phyloP scores from a whole-genome alignment of 148 eudicot species.

The Vaccinium vitisidaea region DNA sequence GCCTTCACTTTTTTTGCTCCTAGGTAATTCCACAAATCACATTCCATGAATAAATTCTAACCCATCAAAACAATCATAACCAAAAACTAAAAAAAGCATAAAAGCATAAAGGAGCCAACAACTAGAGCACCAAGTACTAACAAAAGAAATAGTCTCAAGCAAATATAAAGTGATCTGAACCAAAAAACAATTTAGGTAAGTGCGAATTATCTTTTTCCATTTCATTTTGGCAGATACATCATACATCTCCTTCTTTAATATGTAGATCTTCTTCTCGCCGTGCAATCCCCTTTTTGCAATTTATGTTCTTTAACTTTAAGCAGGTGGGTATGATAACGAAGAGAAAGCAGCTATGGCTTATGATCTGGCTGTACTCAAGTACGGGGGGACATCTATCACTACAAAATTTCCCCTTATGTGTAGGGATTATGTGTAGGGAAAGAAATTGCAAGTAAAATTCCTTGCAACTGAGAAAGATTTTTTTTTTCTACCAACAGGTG shows the following conservation, averaged over 20 bases:
- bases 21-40: background rate
- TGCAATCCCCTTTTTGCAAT: background rate
- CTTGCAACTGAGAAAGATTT: background rate
- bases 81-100: background rate
- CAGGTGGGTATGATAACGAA: conserved; percentile 98
- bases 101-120: too few relatives aligned
- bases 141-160: too few relatives aligned
- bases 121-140: too few relatives aligned
- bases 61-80: too few relatives aligned
- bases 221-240: background rate
- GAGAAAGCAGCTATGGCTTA: conserved; percentile 98
- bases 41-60: background rate
- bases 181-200: conserved; percentile 53
- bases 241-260: too few relatives aligned
- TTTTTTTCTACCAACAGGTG: too few relatives aligned
- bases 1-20: background rate
- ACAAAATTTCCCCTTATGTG: conserved; percentile 87
- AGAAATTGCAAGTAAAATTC: background rate
- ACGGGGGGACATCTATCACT: conserved; percentile 97
- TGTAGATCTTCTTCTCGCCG: background rate
- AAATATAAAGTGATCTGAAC: too few relatives aligned
- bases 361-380: conserved; percentile 89
- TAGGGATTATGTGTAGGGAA: conserved; percentile 27
- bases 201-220: conserved; percentile 15
- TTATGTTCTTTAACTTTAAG: background rate